Evolutionary conservation across 345 rosid species (phyloP), one percentile per base, ranked within the genome.

Genomic region (Adansonia digitata): DNA sequence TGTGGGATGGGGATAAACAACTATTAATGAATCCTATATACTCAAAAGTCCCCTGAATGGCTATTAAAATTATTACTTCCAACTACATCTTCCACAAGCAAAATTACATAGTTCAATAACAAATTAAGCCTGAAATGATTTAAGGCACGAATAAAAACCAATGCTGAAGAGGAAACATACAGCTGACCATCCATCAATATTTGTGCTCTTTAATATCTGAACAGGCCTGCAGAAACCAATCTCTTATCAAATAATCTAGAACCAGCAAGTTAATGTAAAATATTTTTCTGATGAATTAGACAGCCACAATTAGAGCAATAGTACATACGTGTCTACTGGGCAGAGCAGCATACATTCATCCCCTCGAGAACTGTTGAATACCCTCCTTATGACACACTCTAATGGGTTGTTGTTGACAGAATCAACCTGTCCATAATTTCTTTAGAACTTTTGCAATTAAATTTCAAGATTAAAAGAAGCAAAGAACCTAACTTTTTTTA

Each of bases 281-380:
- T 55, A 20, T 8, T 34, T 37, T 55, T 46, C 69, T 6, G 20
- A 56, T 48, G 40, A 45, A n/a, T 12, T 27, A 62, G 22, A 69
- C 5, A 27, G n/a, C 56, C 69, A 77, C 18, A 73, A 43, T 7
- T 3, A 62, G 37, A 49, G 46, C 2, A 61, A 6, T 12, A 64
- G 45, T 9, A 84, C 90, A 86, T 81, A 94, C 98, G 87, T 89
- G 86, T 94, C 97, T 13, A 88, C 91, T 29, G 98, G 97, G 81
- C 92, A 92, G 62, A 94, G 86, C 79, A 94, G 86, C 97, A 94
- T 86, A 82, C 98, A 94, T 29, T 92, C 94, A 78, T 88, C 88
- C 70, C 97, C 97, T 43, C 65, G 75, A 35, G 94, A 87, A 84
- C 97, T 92, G 68, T 85, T 84, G 74, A 94, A 90, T 4, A 92